Base-by-base conservation (phyloP, 2,329 filamentous ascomycete species). In the Pyrenophora graminea region DNA sequence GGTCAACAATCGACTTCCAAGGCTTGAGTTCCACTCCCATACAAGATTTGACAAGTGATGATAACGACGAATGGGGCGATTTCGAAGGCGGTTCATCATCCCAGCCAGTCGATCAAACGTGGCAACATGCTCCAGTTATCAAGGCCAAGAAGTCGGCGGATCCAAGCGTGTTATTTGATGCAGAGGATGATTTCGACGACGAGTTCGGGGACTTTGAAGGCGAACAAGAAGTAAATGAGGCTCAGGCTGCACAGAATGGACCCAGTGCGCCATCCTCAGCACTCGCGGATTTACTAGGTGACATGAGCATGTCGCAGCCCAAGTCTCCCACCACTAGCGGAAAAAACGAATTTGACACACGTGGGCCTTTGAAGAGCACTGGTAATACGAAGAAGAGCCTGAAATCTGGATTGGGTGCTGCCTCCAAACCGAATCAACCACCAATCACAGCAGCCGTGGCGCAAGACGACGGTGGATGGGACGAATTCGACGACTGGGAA, bases 401-500 rank as follows among this genome's bases (percentile, higher is more conserved):
- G 4, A 34, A 38, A 15, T 36, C 53, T 8, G 55, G 53, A 2
- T 64, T 68, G 47, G 62, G 61, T 21, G 45, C 57, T 19, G 41
- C 54, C 17, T 6, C 37, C 9, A 57, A 53, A 19, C 4, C 49
- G 4, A 58, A 56, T 36, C 31, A 55, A 23, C 10, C 45, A 21
- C 23, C 45, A 18, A 47, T 56, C 13, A 32, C 51, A 21, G 18
- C 55, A 19, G 37, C 45, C 25, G 25, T 38, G 33, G 23, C 48
- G 15, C 48, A 60, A 18, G 48, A 64, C 10, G 67, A 72, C 32
- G 74, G 77, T 31, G 59, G 62, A 6, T 80, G 78, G 78, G 77
- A 78, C 43, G 76, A 78, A 40, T 80, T 80, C 32, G 70, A 72
- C 41, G 71, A 74, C 36, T 73, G 71, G 72, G 72, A 73, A 52